These are phyloP conservation scores for Penicillium oxalicum DNA, from an alignment of 2,329 filamentous ascomycete species.

Conservation along the genomic window DNA sequence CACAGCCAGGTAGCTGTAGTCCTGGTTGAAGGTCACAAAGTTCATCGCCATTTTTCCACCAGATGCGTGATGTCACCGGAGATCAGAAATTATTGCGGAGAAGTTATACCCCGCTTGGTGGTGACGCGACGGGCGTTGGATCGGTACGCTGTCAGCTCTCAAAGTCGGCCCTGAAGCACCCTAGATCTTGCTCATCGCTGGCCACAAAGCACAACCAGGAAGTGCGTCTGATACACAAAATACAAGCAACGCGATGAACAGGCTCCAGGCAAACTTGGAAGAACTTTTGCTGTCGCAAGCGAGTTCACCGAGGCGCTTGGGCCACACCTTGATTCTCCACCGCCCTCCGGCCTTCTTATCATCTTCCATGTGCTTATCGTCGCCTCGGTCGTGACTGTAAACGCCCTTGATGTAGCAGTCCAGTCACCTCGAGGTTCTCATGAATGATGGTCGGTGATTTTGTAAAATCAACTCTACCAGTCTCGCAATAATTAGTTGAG, in stretches of 20 bases:
- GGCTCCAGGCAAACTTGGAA: conserved; percentile 8
- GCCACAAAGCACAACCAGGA: no score
- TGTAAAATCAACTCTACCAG: no score
- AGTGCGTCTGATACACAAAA: no score
- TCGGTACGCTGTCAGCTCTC: conserved; percentile 13
- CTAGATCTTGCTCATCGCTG: no score
- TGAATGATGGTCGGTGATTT: no score
- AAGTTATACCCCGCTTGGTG: conserved; percentile 16
- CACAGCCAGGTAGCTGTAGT: conserved; percentile 94
- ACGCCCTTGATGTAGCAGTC: no score
- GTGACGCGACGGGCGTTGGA: conserved; percentile 4
- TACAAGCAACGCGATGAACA: conserved; percentile 1
- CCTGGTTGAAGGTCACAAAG: conserved; percentile 98
- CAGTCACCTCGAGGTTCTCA: no score
- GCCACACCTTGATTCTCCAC: conserved; percentile 34
- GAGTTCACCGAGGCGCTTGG: conserved; percentile 29
- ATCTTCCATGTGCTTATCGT: not conserved
- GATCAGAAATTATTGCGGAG: conserved; percentile 13
- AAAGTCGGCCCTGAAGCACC: conserved; percentile 3
- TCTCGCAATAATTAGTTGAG: no score
- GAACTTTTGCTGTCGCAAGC: conserved; percentile 25
- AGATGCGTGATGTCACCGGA: conserved; percentile 1
- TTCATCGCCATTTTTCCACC: conserved; percentile 67
- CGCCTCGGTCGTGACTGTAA: not conserved
- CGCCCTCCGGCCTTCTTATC: conserved; percentile 9